Percentiles rank a stretch among this genome's conserved stretches.
These are phyloP conservation scores for Schizochytrium sp. DNA, from an alignment of 108 stramenopile genomes.

Conservation along the genomic window DNA sequence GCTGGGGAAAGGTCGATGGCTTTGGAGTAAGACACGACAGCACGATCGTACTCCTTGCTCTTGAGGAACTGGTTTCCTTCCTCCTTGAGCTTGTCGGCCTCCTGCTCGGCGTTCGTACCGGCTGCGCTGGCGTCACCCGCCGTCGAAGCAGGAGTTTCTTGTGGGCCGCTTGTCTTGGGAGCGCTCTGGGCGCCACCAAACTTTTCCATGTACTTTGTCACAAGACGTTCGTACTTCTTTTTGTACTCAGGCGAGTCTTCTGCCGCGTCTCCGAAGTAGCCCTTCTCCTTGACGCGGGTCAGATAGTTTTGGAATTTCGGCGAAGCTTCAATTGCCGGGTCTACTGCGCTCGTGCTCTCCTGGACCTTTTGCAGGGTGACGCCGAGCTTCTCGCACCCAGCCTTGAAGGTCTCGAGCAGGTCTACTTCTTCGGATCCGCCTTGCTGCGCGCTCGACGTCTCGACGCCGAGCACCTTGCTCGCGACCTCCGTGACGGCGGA, in stretches of 20 bases:
- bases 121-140: background rate
- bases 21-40: background rate
- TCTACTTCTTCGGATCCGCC: background rate
- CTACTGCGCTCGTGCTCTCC: background rate
- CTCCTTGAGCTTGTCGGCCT: slow-evolving; percentile 16
- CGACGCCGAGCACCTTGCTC: too few relatives aligned
- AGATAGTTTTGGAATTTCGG: background rate
- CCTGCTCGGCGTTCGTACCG: background rate
- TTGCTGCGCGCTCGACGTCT: too few relatives aligned
- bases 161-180: background rate
- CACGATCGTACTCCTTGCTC: background rate
- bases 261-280: background rate
- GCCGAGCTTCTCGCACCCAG: background rate
- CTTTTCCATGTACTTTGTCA: background rate
- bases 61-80: slow-evolving; percentile 13
- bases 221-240: background rate
- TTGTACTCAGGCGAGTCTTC: background rate
- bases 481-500: too few relatives aligned
- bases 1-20: background rate
- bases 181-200: background rate
- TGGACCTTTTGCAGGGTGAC: background rate
- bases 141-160: background rate
- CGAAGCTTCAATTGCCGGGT: background rate
- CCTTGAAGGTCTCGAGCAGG: background rate
- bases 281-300: background rate